Percentiles rank a stretch among this genome's conserved stretches.
phyloP scores from a whole-genome alignment of 495 filamentous ascomycete genomes.

The Cenococcum geophilum region DNA sequence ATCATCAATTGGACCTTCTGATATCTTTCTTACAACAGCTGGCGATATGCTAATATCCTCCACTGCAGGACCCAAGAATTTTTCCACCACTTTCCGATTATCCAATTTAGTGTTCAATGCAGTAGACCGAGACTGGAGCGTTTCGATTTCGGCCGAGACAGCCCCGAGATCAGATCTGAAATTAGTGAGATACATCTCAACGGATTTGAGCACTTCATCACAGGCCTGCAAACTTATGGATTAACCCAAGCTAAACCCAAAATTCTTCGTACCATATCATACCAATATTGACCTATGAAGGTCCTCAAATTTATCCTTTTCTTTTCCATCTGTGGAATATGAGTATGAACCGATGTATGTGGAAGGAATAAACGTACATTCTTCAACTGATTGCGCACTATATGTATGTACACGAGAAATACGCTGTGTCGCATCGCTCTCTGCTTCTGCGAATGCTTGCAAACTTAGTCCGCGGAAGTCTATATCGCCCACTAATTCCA shows the following conservation, averaged over 20 bases:
- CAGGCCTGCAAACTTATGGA: constrained; percentile 50
- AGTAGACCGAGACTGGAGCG: constrained; percentile 76
- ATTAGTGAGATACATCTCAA: constrained; percentile 82
- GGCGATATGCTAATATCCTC: constrained; percentile 89
- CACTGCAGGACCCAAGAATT: constrained; percentile 78
- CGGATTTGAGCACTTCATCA: constrained; percentile 87
- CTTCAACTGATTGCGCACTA: constrained; percentile 63
- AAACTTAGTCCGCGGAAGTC: constrained; percentile 74
- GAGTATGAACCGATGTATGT: constrained; percentile 25
- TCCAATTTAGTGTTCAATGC: constrained; percentile 80
- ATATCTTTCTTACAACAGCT: constrained; percentile 68
- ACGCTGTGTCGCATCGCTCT: constrained; percentile 37
- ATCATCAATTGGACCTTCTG: constrained; percentile 85
- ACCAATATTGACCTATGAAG: constrained; percentile 73
- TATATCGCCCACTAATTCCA: constrained; percentile 54
- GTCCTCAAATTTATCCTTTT: constrained; percentile 85
- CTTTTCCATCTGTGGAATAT: constrained; percentile 59
- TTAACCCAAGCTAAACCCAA: neutral
- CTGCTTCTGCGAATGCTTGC: constrained; percentile 55
- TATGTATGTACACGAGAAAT: constrained; percentile 45
- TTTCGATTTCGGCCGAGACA: constrained; percentile 93
- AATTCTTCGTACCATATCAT: constrained; percentile 5
- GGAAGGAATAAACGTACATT: constrained; percentile 51
- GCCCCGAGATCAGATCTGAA: constrained; percentile 87
- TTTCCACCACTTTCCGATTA: constrained; percentile 85